These are phyloP conservation scores for Porcisia deanei DNA, from an alignment of 208 protist genomes.

Conservation along the genomic window DNA sequence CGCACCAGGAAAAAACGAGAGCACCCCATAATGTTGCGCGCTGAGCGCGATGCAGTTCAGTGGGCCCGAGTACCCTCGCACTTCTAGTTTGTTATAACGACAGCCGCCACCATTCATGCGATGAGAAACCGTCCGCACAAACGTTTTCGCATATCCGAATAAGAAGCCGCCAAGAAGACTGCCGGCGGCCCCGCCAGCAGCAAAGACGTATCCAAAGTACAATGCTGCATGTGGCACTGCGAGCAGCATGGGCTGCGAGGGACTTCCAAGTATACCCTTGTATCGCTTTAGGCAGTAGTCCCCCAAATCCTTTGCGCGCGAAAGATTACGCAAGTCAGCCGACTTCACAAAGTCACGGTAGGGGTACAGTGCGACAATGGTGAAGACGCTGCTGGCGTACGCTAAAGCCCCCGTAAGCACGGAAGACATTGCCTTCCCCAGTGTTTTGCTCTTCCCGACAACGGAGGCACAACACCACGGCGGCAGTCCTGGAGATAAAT, in stretches of 20 bases:
- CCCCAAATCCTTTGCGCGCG: constrained; percentile 29
- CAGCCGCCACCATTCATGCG: constrained; percentile 58
- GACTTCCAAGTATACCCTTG: constrained; percentile 76
- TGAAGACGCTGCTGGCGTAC: constrained; percentile 61
- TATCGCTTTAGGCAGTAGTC: constrained; percentile 68
- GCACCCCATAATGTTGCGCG: constrained; percentile 62
- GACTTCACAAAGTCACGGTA: constrained; percentile 86
- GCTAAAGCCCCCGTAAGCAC: constrained; percentile 47
- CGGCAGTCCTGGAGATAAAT: neutral
- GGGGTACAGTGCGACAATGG: constrained; percentile 77
- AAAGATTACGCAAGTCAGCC: constrained; percentile 30
- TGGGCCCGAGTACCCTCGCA: constrained; percentile 51
- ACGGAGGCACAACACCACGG: neutral
- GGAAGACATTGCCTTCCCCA: constrained; percentile 31
- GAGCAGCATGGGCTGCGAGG: constrained; percentile 79
- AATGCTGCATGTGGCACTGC: constrained; percentile 63
- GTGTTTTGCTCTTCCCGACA: neutral
- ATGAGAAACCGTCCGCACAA: constrained; percentile 62
- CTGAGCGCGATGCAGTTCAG: constrained; percentile 62
- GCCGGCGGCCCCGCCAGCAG: constrained; percentile 46
- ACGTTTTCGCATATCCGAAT: constrained; percentile 60
- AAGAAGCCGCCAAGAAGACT: constrained; percentile 62
- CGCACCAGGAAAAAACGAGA: constrained; percentile 78
- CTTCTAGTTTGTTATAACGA: constrained; percentile 50
- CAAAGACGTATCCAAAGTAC: constrained; percentile 78